Percentiles rank a stretch among this genome's conserved stretches.
phyloP scores from a whole-genome alignment of 176 grass and related monocot species.

The Melocanna baccifera region DNA sequence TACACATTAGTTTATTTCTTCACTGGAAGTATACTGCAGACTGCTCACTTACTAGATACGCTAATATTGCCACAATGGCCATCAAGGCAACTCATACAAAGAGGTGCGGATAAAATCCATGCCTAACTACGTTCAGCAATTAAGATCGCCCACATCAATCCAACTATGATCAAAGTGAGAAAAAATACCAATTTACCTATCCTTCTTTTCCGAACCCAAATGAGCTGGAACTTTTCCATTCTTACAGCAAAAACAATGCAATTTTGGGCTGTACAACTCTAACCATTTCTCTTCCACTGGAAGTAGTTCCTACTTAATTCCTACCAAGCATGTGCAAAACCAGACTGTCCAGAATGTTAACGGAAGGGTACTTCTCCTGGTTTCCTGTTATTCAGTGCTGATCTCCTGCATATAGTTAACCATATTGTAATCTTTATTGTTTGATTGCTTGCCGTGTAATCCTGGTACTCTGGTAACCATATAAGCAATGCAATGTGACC shows the following conservation, averaged over 20 bases:
- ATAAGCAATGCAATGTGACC: too few relatives aligned
- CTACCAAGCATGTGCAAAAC: background rate
- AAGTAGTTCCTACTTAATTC: background rate
- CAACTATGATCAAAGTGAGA: background rate
- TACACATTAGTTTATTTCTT: background rate
- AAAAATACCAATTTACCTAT: background rate
- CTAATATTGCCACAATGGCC: background rate
- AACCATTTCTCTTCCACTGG: background rate
- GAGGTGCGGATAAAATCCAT: background rate
- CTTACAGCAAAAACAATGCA: background rate
- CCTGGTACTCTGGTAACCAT: too few relatives aligned
- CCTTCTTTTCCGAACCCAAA: background rate
- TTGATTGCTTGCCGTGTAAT: too few relatives aligned
- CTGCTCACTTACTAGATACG: background rate
- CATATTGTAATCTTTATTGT: too few relatives aligned
- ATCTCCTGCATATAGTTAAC: too few relatives aligned
- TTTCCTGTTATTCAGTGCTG: too few relatives aligned
- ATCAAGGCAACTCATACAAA: background rate
- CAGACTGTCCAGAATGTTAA: background rate
- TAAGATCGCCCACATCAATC: background rate
- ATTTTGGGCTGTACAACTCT: background rate
- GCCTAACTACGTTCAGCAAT: constrained; percentile 12
- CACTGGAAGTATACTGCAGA: background rate
- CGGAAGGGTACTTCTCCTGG: too few relatives aligned
- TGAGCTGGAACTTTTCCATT: background rate